Evolutionary conservation across 805 yeast species (phyloP), one percentile per base, ranked within the genome.

Genomic region (Barnettozyma botsteinii): DNA sequence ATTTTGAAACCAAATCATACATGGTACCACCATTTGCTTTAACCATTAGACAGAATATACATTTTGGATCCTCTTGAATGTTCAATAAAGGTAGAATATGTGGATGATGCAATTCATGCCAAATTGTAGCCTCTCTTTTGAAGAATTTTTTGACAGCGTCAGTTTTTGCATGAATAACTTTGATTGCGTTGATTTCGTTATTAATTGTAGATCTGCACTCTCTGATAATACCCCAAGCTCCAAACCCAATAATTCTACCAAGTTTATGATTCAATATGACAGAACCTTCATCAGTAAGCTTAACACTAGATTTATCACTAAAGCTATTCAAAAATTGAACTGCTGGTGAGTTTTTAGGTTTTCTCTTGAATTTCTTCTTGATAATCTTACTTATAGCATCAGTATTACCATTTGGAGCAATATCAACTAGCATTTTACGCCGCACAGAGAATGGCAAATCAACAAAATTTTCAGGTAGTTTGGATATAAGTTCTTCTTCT

Each of bases 141-240:
- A 86, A 82, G 26, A 81, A 76, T 14, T 67, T 64, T 38, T 75
- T 72, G 8, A 80, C 78, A 45, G 61, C 62, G 18, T 67, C 70
- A 60, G 67, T 70, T 49, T 69, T 70, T 21, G 79, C 78, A 35
- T 75, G 71, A 7, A 77, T 73, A 31, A 76, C 70, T 56, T 84
- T 84, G 48, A 83, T 75, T 1, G 93, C 94, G 46, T 64, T 49
- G 13, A 58, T 57, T 31, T 61, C 61, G 7, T 45, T 50, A 19
- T 55, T 55, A 19, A 33, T 23, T 14, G 17, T 12, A 50, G 42
- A 13, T 60, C 46, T 59, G 47, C 91, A 84, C 56, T 84, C 91
- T 42, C 95, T 66, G 10, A 88, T 81, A 22, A 81, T 72, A 10
- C 96, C 95, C 83, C 93, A 89, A 0, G 95, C 94, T 12, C 97